Evolutionary conservation across 805 yeast genomes (phyloP).

Genomic region (Yarrowia yakushimensis): DNA sequence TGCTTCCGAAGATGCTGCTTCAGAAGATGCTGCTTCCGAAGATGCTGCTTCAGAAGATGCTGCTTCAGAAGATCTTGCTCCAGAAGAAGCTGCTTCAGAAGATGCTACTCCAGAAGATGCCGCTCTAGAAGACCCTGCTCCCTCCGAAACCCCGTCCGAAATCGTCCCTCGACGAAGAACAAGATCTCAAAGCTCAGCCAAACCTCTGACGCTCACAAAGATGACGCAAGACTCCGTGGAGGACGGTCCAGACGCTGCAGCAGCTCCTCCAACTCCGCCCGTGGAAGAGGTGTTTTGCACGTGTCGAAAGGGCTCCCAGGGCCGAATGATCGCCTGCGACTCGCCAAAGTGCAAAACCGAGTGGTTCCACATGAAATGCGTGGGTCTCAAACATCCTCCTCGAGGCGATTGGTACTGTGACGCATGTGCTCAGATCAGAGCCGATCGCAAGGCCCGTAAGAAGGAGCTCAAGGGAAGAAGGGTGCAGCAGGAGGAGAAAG

Average conservation of each 20-base stretch:
- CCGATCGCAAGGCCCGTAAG: neutral
- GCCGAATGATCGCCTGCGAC: slow-evolving; percentile 92
- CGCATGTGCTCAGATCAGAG: slow-evolving; percentile 41
- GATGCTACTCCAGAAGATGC: neutral
- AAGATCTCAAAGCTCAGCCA: neutral
- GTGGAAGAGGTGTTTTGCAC: slow-evolving; percentile 43
- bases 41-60: too few relatives aligned
- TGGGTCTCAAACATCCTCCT: slow-evolving; percentile 75
- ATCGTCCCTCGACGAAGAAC: neutral
- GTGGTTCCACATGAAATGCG: slow-evolving; percentile 93
- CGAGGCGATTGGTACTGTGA: slow-evolving; percentile 77
- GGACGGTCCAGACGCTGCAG: neutral
- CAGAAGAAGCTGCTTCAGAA: neutral
- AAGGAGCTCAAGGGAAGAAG: neutral
- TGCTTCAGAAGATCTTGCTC: too few relatives aligned
- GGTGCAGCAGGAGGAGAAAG: neutral
- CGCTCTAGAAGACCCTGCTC: too few relatives aligned
- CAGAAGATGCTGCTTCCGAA: too few relatives aligned
- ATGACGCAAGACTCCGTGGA: neutral
- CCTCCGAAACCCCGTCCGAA: neutral
- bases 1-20: too few relatives aligned
- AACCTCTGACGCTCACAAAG: neutral
- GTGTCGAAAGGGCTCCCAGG: slow-evolving; percentile 50
- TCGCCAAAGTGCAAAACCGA: slow-evolving; percentile 71
- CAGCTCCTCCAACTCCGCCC: neutral